Conservation (phyloP, 345 rosid species). For the Populus nigra region DNA sequence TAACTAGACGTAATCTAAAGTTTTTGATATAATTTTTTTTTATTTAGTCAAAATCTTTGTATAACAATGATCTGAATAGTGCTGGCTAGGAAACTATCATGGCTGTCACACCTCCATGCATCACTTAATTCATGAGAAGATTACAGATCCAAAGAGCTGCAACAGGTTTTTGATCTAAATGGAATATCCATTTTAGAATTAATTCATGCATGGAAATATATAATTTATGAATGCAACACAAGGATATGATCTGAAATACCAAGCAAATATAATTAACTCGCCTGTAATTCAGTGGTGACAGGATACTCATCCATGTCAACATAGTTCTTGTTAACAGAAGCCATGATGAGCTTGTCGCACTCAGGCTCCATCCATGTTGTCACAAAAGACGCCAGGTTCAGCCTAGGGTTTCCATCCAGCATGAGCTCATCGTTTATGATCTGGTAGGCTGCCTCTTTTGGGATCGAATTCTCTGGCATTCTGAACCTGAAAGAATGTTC, state of each 20-base stretch:
- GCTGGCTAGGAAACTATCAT: too few relatives aligned
- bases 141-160: not conserved
- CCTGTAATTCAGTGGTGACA: constrained; percentile 29
- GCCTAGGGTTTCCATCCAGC: constrained; percentile 27
- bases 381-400: constrained; percentile 24
- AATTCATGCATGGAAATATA: not conserved
- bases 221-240: not conserved
- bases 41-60: too few relatives aligned
- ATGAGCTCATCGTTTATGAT: constrained; percentile 26
- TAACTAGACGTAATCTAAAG: too few relatives aligned
- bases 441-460: constrained; percentile 28
- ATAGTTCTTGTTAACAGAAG: constrained; percentile 23
- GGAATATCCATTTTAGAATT: not conserved
- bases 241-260: not conserved
- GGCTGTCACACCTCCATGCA: too few relatives aligned
- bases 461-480: constrained; percentile 22
- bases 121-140: not conserved
- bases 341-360: constrained; percentile 23
- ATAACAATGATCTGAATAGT: too few relatives aligned
- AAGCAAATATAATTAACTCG: not conserved
- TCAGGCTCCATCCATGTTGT: constrained; percentile 30
- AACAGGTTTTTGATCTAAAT: not conserved
- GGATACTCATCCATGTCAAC: constrained; percentile 35
- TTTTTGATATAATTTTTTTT: too few relatives aligned
- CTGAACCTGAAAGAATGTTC: constrained; percentile 14